These are phyloP conservation scores for Eutypa lata DNA, from an alignment of 2,329 filamentous ascomycete species.

Conservation along the genomic window DNA sequence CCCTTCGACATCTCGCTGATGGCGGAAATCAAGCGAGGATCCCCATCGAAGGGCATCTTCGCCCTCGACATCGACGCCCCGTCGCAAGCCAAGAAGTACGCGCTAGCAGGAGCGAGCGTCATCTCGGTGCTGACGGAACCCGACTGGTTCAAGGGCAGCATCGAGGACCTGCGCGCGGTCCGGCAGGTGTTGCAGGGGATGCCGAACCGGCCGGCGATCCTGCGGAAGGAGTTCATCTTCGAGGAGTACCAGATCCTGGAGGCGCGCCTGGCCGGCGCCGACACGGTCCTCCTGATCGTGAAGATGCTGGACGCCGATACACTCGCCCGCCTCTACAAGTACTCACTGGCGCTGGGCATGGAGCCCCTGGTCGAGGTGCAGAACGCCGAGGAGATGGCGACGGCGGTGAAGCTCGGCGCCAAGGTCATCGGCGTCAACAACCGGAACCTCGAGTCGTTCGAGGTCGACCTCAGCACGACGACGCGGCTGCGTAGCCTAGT, in stretches of 20 bases:
- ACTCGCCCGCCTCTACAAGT: conserved; percentile 77
- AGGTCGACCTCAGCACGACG: conserved; percentile 91
- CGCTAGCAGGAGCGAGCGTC: conserved; percentile 88
- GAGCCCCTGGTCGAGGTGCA: conserved; percentile 97
- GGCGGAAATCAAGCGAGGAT: conserved; percentile 96
- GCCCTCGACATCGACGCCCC: conserved; percentile 84
- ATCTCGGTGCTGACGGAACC: conserved; percentile 99
- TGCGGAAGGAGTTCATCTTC: conserved; percentile 96
- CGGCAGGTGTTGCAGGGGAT: conserved; percentile 86
- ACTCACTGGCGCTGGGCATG: conserved; percentile 89
- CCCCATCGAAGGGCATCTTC: conserved; percentile 94
- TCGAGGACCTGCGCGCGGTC: conserved; percentile 86
- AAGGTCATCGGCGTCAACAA: conserved; percentile 98
- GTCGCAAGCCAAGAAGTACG: conserved; percentile 86
- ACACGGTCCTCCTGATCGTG: conserved; percentile 92
- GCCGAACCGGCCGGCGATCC: conserved; percentile 84
- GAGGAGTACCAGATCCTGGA: conserved; percentile 98
- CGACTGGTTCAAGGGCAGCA: conserved; percentile 98
- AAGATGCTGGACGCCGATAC: conserved; percentile 87
- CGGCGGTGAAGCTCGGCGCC: conserved; percentile 79
- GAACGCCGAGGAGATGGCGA: conserved; percentile 87
- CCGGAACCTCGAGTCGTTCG: conserved; percentile 91
- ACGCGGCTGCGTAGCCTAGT: conserved; percentile 85
- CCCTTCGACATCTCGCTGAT: conserved; percentile 88
- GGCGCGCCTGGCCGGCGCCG: conserved; percentile 85